A percentile compares a stretch with the other conserved stretches of the same genome.
phyloP scores from a whole-genome alignment of 2,329 filamentous ascomycete genomes.

The Clarireedia monteithiana region DNA sequence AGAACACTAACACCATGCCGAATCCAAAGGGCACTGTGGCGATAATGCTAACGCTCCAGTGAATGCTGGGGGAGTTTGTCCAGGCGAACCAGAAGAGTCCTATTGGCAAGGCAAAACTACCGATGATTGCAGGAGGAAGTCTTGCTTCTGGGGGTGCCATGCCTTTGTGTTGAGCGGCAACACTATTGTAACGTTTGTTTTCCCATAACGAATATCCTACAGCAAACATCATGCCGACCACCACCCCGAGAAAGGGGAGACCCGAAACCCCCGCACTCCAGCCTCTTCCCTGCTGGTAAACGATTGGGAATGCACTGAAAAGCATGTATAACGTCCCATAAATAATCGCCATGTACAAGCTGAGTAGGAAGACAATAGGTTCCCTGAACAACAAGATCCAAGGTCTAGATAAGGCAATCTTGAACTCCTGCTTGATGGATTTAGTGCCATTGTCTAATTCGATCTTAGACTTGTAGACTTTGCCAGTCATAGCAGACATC shows the following conservation, averaged over 20 bases:
- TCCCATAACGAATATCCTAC: conserved; percentile 47
- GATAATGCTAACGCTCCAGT: conserved; percentile 46
- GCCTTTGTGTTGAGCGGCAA: conserved; percentile 32
- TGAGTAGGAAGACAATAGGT: conserved; percentile 75
- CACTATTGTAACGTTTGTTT: conserved; percentile 44
- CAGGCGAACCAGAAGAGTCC: conserved; percentile 63
- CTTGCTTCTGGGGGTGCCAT: conserved; percentile 59
- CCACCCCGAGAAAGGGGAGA: conserved; percentile 59
- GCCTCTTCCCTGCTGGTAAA: conserved; percentile 52
- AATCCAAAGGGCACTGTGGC: conserved; percentile 33
- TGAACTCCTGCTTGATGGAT: conserved; percentile 54
- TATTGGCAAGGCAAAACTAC: conserved; percentile 52
- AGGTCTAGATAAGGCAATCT: conserved; percentile 72
- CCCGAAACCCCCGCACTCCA: conserved; percentile 53
- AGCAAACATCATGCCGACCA: conserved; percentile 55
- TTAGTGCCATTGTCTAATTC: conserved; percentile 55
- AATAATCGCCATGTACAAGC: conserved; percentile 50
- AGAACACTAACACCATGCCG: conserved; percentile 54
- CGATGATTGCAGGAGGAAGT: conserved; percentile 53
- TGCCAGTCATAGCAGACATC: conserved; percentile 47
- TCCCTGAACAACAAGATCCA: conserved; percentile 83
- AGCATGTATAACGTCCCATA: conserved; percentile 49
- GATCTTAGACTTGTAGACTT: conserved; percentile 61
- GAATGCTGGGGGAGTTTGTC: conserved; percentile 49
- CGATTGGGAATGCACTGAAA: conserved; percentile 55